Evolutionary conservation across 2,329 filamentous ascomycete genomes (phyloP).

Genomic region (Pseudocercospora ulei): DNA sequence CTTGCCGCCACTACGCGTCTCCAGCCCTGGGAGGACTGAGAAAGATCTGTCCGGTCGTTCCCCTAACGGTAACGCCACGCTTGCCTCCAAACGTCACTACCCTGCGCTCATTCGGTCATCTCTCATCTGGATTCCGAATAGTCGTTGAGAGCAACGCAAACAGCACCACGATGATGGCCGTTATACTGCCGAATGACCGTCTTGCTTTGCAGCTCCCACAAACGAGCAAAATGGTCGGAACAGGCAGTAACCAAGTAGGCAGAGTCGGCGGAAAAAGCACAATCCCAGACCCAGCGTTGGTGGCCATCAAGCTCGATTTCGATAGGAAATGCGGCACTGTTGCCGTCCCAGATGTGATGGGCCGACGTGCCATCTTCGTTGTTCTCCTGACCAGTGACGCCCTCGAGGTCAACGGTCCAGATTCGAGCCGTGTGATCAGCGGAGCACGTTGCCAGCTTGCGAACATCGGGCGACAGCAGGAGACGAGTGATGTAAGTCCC

Average conservation of each 20-base stretch:
- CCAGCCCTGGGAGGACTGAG: too few species aligned
- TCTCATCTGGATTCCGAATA: slow-evolving; percentile 32
- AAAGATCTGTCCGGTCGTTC: too few species aligned
- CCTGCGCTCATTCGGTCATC: too few species aligned
- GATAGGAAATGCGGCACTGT: slow-evolving; percentile 57
- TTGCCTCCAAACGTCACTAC: too few species aligned
- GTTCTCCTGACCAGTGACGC: slow-evolving; percentile 19
- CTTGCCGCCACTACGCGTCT: too few species aligned
- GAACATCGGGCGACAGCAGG: slow-evolving; percentile 83
- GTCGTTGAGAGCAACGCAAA: slow-evolving; percentile 88
- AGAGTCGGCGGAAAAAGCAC: slow-evolving; percentile 84
- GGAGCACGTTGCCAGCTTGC: slow-evolving; percentile 85
- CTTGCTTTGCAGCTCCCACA: slow-evolving; percentile 82
- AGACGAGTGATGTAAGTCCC: slow-evolving; percentile 88
- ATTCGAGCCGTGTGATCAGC: slow-evolving; percentile 93
- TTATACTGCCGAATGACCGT: slow-evolving; percentile 92
- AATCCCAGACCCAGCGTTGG: slow-evolving; percentile 97
- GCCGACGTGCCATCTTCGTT: slow-evolving; percentile 14
- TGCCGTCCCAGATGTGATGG: slow-evolving; percentile 20
- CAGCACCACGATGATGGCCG: slow-evolving; percentile 81
- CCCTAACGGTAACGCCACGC: too few species aligned
- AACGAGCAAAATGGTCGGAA: slow-evolving; percentile 80
- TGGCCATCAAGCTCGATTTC: slow-evolving; percentile 82
- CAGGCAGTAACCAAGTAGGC: slow-evolving; percentile 90
- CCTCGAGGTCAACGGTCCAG: slow-evolving; percentile 72